Evolutionary conservation across 1,139 yeast species (phyloP).

Genomic region (Pichia norvegensis): DNA sequence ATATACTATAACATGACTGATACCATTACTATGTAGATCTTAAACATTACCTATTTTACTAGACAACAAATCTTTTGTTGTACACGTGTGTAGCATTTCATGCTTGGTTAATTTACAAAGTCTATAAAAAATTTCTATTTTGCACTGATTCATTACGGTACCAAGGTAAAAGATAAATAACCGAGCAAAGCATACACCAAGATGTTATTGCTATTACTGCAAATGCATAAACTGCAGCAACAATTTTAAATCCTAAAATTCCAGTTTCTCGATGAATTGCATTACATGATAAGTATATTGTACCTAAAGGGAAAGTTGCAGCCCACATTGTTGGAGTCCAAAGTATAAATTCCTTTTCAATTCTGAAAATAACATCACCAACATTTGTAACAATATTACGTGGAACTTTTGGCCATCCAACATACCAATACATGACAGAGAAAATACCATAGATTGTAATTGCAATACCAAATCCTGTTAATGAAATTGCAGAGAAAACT

Average conservation of each 20-base stretch:
- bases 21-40: too few species aligned
- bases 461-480: conserved; percentile 47
- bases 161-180: conserved; percentile 28
- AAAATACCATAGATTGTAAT: conserved; percentile 49
- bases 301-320: conserved; percentile 84
- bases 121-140: too few species aligned
- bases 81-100: too few species aligned
- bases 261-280: conserved; percentile 41
- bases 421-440: conserved; percentile 33
- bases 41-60: too few species aligned
- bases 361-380: background rate
- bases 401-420: conserved; percentile 22
- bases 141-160: background rate
- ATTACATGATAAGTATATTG: conserved; percentile 58
- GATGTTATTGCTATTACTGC: conserved; percentile 34
- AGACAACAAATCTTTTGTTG: too few species aligned
- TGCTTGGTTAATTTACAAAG: too few species aligned
- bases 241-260: conserved; percentile 45
- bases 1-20: too few species aligned
- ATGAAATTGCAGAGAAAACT: conserved; percentile 35
- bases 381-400: background rate
- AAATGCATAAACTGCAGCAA: conserved; percentile 56
- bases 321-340: conserved; percentile 75
- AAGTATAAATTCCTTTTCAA: background rate
- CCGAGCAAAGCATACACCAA: conserved; percentile 32